Percentiles rank a stretch among this genome's conserved stretches.
phyloP scores from a whole-genome alignment of 768 basidiomycete species.

The Mycena chlorophos region DNA sequence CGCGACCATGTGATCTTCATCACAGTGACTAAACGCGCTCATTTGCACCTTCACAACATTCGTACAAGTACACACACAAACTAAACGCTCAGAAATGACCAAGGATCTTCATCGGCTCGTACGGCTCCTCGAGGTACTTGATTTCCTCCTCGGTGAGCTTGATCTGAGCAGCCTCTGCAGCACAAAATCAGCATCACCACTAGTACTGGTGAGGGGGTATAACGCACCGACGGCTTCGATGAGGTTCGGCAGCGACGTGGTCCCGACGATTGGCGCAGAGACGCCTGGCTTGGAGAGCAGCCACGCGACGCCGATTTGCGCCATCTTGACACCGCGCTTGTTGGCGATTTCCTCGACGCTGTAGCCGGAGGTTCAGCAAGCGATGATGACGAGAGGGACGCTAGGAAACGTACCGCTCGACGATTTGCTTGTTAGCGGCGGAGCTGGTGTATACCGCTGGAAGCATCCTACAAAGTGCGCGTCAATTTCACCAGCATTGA shows the following conservation, averaged over 20 bases:
- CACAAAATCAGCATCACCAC: not conserved
- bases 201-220: not conserved
- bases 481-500: not conserved
- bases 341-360: conserved; percentile 60
- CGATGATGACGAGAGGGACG: not conserved
- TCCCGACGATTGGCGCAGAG: conserved; percentile 60
- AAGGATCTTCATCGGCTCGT: conserved; percentile 14
- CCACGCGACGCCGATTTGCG: conserved; percentile 59
- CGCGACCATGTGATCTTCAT: too few species aligned
- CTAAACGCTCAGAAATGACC: too few species aligned
- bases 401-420: conserved; percentile 4
- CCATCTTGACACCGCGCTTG: conserved; percentile 54
- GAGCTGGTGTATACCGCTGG: conserved; percentile 16
- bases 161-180: conserved; percentile 7
- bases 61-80: too few species aligned
- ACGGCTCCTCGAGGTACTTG: conserved; percentile 15
- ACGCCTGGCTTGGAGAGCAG: conserved; percentile 45
- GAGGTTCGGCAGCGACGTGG: conserved; percentile 50
- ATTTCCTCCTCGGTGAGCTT: conserved; percentile 15
- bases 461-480: conserved; percentile 1
- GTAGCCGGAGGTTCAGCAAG: not conserved
- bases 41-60: too few species aligned
- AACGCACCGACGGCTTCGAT: conserved; percentile 49
- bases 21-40: too few species aligned
- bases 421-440: conserved; percentile 10